Evolutionary conservation across 176 grass and related monocot genomes (phyloP).

Genomic region (Triticum urartu): DNA sequence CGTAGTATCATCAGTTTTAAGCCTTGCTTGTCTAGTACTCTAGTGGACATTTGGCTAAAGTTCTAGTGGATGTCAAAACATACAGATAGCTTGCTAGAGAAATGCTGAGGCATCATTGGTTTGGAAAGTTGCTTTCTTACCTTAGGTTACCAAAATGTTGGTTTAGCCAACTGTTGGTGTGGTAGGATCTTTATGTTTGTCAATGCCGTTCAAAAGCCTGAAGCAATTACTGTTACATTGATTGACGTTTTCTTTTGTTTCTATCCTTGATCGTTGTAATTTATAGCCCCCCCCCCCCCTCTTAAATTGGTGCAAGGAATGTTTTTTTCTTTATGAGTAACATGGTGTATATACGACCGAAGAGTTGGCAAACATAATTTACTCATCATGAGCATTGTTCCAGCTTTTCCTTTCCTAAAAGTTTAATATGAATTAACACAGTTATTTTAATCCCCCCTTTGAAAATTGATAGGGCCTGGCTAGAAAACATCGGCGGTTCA

Average conservation of each 20-base stretch:
- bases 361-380: neutral
- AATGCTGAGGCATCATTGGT: neutral
- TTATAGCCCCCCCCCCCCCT: neutral
- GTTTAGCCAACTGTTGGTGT: neutral
- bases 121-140: neutral
- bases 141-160: neutral
- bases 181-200: neutral
- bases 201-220: neutral
- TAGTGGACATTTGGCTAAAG: neutral
- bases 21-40: neutral
- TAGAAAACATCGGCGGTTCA: slow-evolving; percentile 74
- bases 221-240: neutral
- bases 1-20: neutral
- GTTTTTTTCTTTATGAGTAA: too few species aligned
- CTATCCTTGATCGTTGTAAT: neutral
- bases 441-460: neutral
- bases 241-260: neutral
- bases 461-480: slow-evolving; percentile 47
- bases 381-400: neutral
- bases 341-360: neutral
- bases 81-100: neutral
- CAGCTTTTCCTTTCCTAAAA: neutral
- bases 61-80: neutral
- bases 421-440: neutral
- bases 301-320: too few species aligned